phyloP scores from a whole-genome alignment of 202 grass and related monocot genomes.

The Zizania palustris region DNA sequence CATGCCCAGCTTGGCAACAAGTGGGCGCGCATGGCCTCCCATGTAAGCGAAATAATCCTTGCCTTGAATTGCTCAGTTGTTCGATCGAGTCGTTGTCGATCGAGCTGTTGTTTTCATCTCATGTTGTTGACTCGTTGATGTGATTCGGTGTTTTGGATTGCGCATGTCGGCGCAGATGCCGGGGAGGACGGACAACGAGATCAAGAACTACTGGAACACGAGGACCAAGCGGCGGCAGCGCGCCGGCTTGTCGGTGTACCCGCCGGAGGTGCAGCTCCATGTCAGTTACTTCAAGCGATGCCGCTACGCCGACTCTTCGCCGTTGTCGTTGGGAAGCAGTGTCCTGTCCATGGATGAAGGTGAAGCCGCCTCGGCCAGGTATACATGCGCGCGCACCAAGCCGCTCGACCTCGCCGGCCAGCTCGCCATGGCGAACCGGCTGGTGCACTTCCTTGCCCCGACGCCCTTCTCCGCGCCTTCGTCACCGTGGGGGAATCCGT shows the following conservation, averaged over 20 bases:
- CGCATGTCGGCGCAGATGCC: slow-evolving; percentile 34
- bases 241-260: slow-evolving; percentile 67
- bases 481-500: slow-evolving; percentile 40
- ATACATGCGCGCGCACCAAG: slow-evolving; percentile 44
- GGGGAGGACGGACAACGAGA: slow-evolving; percentile 93
- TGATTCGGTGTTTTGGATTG: not conserved
- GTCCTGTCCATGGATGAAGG: slow-evolving; percentile 7
- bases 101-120: not conserved
- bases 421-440: slow-evolving; percentile 30
- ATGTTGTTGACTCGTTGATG: not conserved
- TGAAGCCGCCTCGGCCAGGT: not conserved
- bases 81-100: too few species aligned
- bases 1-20: slow-evolving; percentile 80
- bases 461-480: slow-evolving; percentile 45
- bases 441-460: slow-evolving; percentile 28
- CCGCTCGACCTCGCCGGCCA: slow-evolving; percentile 52
- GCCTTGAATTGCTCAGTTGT: too few species aligned
- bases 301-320: slow-evolving; percentile 36
- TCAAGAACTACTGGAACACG: slow-evolving; percentile 99
- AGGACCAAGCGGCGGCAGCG: slow-evolving; percentile 75
- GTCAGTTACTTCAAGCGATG: slow-evolving; percentile 51
- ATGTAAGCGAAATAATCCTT: slow-evolving; percentile 46
- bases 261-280: slow-evolving; percentile 70
- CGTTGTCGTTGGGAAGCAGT: not conserved
- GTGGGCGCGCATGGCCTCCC: slow-evolving; percentile 74